Percentiles rank a stretch among this genome's conserved stretches.
phyloP scores from a whole-genome alignment of 2,329 filamentous ascomycete genomes.

The Cytospora paraplurivora region DNA sequence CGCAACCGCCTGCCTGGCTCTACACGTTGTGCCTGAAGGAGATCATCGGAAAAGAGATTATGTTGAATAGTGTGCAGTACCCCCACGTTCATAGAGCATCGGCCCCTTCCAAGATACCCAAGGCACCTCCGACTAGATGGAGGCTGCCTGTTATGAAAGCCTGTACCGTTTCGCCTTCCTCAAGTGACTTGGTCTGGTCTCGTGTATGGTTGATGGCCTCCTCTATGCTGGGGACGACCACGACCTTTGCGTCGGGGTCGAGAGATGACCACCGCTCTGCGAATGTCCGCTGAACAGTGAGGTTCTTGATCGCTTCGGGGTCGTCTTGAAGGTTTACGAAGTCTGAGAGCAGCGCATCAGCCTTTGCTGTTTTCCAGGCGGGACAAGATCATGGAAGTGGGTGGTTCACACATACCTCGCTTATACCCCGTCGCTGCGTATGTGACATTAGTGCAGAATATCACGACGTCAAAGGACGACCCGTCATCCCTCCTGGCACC shows the following conservation, averaged over 20 bases:
- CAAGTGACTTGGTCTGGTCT: constrained; percentile 35
- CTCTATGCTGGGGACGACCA: constrained; percentile 55
- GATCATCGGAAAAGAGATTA: neutral
- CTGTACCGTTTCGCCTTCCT: constrained; percentile 41
- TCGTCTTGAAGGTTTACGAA: constrained; percentile 60
- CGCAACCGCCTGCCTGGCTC: neutral
- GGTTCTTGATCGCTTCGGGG: constrained; percentile 51
- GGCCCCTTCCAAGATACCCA: constrained; percentile 37
- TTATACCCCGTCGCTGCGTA: constrained; percentile 55
- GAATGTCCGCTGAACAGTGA: constrained; percentile 56
- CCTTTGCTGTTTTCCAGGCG: constrained; percentile 14
- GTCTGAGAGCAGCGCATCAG: constrained; percentile 41
- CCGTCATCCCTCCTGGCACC: constrained; percentile 37
- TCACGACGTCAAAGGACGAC: constrained; percentile 65
- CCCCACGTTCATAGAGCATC: constrained; percentile 31
- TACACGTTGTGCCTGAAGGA: constrained; percentile 5
- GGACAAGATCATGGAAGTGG: neutral
- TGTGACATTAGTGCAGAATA: constrained; percentile 41
- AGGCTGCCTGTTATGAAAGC: constrained; percentile 53
- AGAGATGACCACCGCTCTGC: constrained; percentile 53
- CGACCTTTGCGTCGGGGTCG: constrained; percentile 49
- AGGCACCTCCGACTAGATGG: constrained; percentile 47
- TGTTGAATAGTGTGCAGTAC: neutral
- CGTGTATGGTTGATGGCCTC: constrained; percentile 55
- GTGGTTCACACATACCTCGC: constrained; percentile 35